A percentile compares a stretch with the other conserved stretches of the same genome.
These are phyloP conservation scores for Fistulifera solaris DNA, from an alignment of 108 stramenopile genomes.

Conservation along the genomic window DNA sequence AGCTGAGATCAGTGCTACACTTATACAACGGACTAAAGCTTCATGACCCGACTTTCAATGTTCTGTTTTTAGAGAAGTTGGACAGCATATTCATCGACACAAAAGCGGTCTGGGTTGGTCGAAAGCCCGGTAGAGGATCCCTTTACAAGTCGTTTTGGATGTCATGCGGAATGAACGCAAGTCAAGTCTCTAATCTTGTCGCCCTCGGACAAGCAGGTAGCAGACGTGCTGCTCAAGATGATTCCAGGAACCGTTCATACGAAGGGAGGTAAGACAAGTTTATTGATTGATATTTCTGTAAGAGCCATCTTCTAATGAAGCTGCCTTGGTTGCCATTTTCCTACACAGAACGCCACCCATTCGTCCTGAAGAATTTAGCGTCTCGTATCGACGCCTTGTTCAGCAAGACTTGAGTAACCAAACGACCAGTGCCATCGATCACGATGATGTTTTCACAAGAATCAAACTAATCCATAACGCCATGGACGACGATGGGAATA, in stretches of 20 bases:
- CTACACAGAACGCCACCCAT: not conserved
- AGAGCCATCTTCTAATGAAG: too few species aligned
- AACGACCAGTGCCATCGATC: too few species aligned
- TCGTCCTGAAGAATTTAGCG: constrained; percentile 1
- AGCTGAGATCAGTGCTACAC: constrained; percentile 1
- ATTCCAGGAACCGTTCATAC: too few species aligned
- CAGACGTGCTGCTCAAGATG: too few species aligned
- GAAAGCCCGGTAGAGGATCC: not conserved
- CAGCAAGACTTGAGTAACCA: not conserved
- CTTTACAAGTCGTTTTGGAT: constrained; percentile 1
- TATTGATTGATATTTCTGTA: too few species aligned
- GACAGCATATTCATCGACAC: not conserved
- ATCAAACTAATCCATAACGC: not conserved
- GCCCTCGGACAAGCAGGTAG: too few species aligned
- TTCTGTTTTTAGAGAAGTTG: not conserved
- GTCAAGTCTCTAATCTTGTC: not conserved
- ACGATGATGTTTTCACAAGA: not conserved
- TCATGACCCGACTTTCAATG: not conserved
- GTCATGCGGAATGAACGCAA: not conserved
- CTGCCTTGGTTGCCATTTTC: too few species aligned
- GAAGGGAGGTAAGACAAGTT: too few species aligned
- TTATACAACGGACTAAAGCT: constrained; percentile 1
- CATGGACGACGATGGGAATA: not conserved
- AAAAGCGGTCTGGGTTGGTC: constrained; percentile 2
- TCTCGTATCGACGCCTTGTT: not conserved